These are phyloP conservation scores for Toxicodendron radicans DNA, from an alignment of 345 rosid genomes.

Conservation along the genomic window DNA sequence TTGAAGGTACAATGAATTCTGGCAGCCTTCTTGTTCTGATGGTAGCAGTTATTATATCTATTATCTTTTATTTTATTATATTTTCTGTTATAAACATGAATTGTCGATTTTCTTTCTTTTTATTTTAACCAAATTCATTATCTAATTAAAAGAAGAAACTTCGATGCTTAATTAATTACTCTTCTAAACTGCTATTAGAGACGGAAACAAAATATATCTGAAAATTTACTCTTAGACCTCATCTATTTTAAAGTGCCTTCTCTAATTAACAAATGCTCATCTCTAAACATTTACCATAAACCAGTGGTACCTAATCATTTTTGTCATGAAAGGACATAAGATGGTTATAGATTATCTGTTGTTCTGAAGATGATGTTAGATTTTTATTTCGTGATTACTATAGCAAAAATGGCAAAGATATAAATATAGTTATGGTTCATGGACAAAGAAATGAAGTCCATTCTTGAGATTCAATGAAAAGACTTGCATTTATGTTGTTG, in stretches of 20 bases:
- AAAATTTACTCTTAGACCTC: too few relatives aligned
- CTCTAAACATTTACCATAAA: not conserved
- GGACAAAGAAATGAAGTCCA: not conserved
- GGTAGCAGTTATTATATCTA: conserved; percentile 2
- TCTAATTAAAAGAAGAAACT: too few relatives aligned
- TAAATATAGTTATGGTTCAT: not conserved
- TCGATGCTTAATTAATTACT: too few relatives aligned
- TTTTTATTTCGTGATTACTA: not conserved
- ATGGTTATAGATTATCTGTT: not conserved
- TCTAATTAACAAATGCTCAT: too few relatives aligned
- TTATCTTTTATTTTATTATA: too few relatives aligned
- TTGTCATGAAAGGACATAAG: not conserved
- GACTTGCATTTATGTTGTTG: too few relatives aligned
- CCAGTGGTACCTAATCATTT: not conserved
- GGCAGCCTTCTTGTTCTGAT: not conserved
- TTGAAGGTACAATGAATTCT: conserved; percentile 55
- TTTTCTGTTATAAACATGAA: too few relatives aligned
- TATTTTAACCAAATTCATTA: too few relatives aligned
- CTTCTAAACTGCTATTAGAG: too few relatives aligned
- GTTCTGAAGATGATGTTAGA: not conserved
- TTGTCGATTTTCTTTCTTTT: too few relatives aligned
- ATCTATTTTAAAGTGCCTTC: too few relatives aligned
- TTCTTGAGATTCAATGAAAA: not conserved
- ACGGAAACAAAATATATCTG: too few relatives aligned
- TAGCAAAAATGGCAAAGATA: not conserved